Conservation (phyloP, 805 yeast species). For the Starmerella kuoi region DNA sequence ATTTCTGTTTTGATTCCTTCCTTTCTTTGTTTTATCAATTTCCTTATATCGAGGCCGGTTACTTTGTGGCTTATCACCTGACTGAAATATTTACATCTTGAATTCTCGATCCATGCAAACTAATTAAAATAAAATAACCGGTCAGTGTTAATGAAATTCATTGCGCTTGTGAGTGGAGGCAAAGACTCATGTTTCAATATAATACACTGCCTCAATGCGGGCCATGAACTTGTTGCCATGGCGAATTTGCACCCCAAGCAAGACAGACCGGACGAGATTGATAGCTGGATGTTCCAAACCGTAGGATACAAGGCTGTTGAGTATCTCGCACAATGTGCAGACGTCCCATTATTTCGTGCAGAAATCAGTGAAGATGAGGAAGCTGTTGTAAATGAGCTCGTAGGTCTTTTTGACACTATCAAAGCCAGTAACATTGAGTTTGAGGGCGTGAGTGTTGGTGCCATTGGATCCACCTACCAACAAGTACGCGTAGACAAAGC, state of each 20-base stretch:
- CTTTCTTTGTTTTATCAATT: too few species aligned
- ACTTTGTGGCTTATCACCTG: too few species aligned
- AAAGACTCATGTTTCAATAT: conserved; percentile 90
- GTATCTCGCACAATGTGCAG: conserved; percentile 55
- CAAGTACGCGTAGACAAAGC: conserved; percentile 88
- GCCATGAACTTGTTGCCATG: conserved; percentile 74
- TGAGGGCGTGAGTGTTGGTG: conserved; percentile 88
- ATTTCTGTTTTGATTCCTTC: too few species aligned
- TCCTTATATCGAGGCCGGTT: too few species aligned
- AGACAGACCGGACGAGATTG: conserved; percentile 51
- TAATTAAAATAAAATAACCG: too few species aligned
- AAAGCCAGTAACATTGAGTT: conserved; percentile 48
- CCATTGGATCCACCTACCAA: conserved; percentile 90
- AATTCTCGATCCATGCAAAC: too few species aligned
- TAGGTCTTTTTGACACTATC: conserved; percentile 39
- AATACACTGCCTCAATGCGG: conserved; percentile 69
- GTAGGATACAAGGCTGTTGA: conserved; percentile 78
- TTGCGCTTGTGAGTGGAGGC: conserved; percentile 89
- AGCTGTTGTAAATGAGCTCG: conserved; percentile 86
- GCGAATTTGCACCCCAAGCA: conserved; percentile 63
- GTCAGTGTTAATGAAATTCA: conserved; percentile 96
- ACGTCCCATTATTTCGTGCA: conserved; percentile 65
- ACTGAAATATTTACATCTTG: too few species aligned
- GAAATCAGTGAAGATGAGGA: conserved; percentile 53
- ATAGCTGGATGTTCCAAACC: conserved; percentile 95